Evolutionary conservation across 2,329 filamentous ascomycete species (phyloP), one percentile per base, ranked within the genome.

Genomic region (Diaporthe aspalathi): DNA sequence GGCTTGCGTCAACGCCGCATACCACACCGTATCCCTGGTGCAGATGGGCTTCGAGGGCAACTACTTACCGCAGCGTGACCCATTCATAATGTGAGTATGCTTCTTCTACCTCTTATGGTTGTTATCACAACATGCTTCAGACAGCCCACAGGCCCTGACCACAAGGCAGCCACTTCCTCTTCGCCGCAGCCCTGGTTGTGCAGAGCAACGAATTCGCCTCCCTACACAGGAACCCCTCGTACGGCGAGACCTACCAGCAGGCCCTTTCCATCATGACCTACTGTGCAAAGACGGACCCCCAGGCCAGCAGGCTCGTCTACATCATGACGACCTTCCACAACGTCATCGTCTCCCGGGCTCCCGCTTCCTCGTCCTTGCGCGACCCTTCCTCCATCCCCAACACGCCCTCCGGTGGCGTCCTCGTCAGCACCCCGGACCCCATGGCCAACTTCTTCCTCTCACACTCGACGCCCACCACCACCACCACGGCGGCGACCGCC

Each of bases 121-220:
- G n/a, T n/a, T n/a, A n/a, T n/a, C n/a, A n/a, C n/a, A n/a, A n/a
- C n/a, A n/a, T n/a, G n/a, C n/a, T n/a, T n/a, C n/a, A n/a, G n/a
- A n/a, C n/a, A n/a, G n/a, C n/a, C n/a, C 3, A 38, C 29, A 22
- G n/a, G 16, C 22, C 8, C 73, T 76, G 38, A 78, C 72, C 60
- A 32, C 2, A 3, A 2, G 12, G 22, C 35, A 90, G 88, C 74
- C 86, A 89, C 75, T 88, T 87, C 68, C 81, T 90, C 49, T 90
- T 89, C 72, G 82, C 87, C 6, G 85, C 88, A 1, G 82, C 84
- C 0, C 80, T 90, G 2, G 82, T 90, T 40, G 81, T 89, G 4
- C 78, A 89, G 54, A 87, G 86, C 74, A 90, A 90, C 75, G 86
- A 89, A 71, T 89, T 89, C 75, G 84, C 84, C 4, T 81, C 79